These are phyloP conservation scores for Globisporangium okanoganense DNA, from an alignment of 352 stramenopile genomes.

Conservation along the genomic window DNA sequence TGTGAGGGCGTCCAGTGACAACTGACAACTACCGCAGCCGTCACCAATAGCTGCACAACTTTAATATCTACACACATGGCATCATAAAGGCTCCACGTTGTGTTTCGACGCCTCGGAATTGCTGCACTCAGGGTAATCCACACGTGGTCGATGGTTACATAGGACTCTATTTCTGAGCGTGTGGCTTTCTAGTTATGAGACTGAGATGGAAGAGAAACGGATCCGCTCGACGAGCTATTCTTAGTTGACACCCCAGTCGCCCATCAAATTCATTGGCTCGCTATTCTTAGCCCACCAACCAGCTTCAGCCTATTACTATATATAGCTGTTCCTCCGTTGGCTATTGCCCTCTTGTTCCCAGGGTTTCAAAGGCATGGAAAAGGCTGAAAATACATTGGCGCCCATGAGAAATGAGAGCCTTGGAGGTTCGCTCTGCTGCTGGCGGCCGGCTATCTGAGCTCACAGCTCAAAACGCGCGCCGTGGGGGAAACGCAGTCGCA, in stretches of 20 bases:
- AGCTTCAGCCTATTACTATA: not conserved
- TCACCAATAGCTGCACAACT: no score
- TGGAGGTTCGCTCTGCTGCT: no score
- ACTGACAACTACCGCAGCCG: no score
- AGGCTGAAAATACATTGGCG: not conserved
- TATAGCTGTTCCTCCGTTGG: not conserved
- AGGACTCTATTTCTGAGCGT: no score
- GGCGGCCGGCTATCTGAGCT: not conserved
- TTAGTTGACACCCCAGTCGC: not conserved
- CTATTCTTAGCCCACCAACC: not conserved
- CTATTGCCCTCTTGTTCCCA: not conserved
- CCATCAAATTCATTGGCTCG: not conserved
- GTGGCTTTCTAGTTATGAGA: not conserved
- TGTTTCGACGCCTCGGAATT: no score
- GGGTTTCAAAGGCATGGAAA: not conserved
- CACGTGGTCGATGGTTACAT: no score
- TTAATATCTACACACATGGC: no score
- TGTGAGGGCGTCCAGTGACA: no score
- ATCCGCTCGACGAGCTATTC: not conserved
- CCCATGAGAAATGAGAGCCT: no score
- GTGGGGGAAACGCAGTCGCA: not conserved
- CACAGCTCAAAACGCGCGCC: constrained; percentile 13
- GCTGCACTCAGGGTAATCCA: no score
- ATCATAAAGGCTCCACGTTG: no score
- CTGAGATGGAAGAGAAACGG: not conserved